Conservation (phyloP, 306 rosid genomes). For the Inga laurina region DNA sequence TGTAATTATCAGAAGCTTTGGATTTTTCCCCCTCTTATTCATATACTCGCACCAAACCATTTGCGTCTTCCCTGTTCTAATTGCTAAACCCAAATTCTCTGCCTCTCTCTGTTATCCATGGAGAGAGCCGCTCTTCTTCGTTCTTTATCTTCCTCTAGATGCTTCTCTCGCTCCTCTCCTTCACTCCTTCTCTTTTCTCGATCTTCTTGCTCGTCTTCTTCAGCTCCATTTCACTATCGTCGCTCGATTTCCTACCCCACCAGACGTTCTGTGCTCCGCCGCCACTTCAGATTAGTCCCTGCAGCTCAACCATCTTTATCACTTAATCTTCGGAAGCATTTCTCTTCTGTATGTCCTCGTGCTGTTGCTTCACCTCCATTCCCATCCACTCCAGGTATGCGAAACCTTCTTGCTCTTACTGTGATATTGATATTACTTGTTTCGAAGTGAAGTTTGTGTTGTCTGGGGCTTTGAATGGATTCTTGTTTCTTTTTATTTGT, state of each 20-base stretch:
- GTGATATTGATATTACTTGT: background rate
- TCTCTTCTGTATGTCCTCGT: constrained; percentile 62
- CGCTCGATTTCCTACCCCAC: constrained; percentile 12
- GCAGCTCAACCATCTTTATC: constrained; percentile 30
- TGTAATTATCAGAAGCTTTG: background rate
- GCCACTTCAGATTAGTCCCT: constrained; percentile 41
- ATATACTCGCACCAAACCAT: background rate
- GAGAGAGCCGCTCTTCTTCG: constrained; percentile 82
- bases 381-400: constrained; percentile 54
- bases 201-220: constrained; percentile 26
- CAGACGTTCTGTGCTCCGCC: constrained; percentile 42
- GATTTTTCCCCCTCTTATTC: background rate
- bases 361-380: constrained; percentile 64
- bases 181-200: constrained; percentile 19
- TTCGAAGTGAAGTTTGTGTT: background rate
- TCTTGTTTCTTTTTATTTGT: background rate
- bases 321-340: constrained; percentile 36
- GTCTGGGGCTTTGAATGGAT: background rate
- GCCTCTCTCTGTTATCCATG: constrained; percentile 44
- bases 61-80: background rate
- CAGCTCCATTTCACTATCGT: constrained; percentile 24
- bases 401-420: background rate
- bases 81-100: background rate
- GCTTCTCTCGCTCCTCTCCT: constrained; percentile 52
- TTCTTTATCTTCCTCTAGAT: constrained; percentile 56